phyloP scores from a whole-genome alignment of 1,284 basidiomycete genomes.

The Vanrija humicola region DNA sequence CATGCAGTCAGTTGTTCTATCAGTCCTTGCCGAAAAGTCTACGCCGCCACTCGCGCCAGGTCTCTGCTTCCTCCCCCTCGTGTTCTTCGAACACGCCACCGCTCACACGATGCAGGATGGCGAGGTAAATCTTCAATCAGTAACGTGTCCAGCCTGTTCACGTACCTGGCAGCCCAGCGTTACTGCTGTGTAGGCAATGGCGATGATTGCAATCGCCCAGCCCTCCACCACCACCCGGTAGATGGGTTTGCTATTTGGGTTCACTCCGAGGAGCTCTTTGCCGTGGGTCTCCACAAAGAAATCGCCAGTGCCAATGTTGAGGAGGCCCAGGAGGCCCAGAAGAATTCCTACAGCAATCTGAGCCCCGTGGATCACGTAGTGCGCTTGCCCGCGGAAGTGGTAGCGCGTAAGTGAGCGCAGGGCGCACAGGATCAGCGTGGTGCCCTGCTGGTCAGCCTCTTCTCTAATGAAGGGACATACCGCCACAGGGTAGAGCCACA shows the following conservation, averaged over 20 bases:
- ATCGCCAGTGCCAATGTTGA: constrained; percentile 5
- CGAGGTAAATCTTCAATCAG: too few species aligned
- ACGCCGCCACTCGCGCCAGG: too few species aligned
- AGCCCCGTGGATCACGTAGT: constrained; percentile 17
- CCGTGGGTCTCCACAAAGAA: too few species aligned
- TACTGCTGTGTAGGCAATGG: neutral
- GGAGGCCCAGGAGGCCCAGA: constrained; percentile 19
- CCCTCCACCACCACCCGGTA: neutral
- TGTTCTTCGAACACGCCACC: too few species aligned
- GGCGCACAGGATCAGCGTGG: constrained; percentile 19
- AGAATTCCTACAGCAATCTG: constrained; percentile 16
- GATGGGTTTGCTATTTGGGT: neutral
- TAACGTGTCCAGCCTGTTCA: neutral
- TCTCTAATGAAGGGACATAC: too few species aligned
- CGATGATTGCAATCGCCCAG: neutral
- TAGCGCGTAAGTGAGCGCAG: constrained; percentile 26
- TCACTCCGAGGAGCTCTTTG: too few species aligned
- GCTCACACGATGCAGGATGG: too few species aligned
- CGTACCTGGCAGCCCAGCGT: neutral
- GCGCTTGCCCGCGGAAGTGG: constrained; percentile 2
- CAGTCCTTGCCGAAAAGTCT: too few species aligned
- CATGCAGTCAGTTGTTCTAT: too few species aligned
- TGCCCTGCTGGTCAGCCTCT: too few species aligned
- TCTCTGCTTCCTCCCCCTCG: too few species aligned
- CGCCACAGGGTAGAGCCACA: too few species aligned